These are phyloP conservation scores for Penicillium silybi DNA, from an alignment of 495 filamentous ascomycete genomes.

Conservation along the genomic window DNA sequence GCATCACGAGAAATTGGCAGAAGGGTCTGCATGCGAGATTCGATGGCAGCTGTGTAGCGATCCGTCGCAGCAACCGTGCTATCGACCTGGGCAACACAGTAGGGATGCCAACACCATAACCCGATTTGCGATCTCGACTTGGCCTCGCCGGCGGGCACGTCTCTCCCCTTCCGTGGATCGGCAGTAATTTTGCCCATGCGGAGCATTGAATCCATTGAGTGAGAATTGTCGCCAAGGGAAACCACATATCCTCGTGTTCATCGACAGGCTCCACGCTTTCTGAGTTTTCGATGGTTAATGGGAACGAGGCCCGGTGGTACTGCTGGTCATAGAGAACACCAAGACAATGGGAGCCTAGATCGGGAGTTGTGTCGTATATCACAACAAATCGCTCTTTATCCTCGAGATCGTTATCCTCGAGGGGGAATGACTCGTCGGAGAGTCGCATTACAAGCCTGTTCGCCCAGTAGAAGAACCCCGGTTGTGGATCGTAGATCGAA, in stretches of 20 bases:
- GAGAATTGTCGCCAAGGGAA: slow-evolving; percentile 36
- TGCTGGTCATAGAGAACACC: slow-evolving; percentile 21
- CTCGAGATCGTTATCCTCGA: slow-evolving; percentile 14
- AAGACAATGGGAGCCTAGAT: slow-evolving; percentile 8
- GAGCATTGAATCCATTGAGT: slow-evolving; percentile 34
- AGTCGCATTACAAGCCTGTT: slow-evolving; percentile 3
- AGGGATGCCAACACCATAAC: slow-evolving; percentile 16
- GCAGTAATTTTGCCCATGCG: slow-evolving; percentile 23
- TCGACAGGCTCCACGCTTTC: slow-evolving; percentile 13
- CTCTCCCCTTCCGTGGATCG: not conserved
- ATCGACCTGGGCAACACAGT: slow-evolving; percentile 15
- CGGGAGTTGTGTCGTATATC: slow-evolving; percentile 10
- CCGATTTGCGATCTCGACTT: slow-evolving; percentile 3
- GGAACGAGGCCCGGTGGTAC: slow-evolving; percentile 11
- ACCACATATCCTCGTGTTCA: slow-evolving; percentile 29
- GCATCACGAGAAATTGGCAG: not conserved
- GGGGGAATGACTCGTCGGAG: slow-evolving; percentile 5
- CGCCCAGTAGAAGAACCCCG: slow-evolving; percentile 25
- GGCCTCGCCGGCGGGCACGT: not conserved
- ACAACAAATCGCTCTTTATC: slow-evolving; percentile 17
- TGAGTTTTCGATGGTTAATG: slow-evolving; percentile 4
- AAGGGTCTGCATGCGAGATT: slow-evolving; percentile 16
- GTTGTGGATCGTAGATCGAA: slow-evolving; percentile 12
- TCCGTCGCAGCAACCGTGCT: slow-evolving; percentile 16
- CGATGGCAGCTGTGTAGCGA: slow-evolving; percentile 8